Percentiles rank a stretch among this genome's conserved stretches.
Conservation (phyloP, 345 rosid genomes). For the Sonneratia caseolaris region DNA sequence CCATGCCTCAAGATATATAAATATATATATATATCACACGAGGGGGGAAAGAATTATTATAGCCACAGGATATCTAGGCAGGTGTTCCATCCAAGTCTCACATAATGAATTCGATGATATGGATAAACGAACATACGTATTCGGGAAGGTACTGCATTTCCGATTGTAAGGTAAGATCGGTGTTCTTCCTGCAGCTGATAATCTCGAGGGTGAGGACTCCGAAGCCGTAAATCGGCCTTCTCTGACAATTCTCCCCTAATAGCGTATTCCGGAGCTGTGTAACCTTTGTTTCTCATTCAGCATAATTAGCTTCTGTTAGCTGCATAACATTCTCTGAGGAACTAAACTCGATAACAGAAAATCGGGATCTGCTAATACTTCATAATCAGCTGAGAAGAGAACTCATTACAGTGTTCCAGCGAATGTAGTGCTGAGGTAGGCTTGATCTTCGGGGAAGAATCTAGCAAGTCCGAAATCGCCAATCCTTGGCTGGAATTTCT, state of each 20-base stretch:
- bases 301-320: background rate
- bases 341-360: background rate
- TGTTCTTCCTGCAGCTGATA: slow-evolving; percentile 49
- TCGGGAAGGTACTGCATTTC: slow-evolving; percentile 69
- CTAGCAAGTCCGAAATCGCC: slow-evolving; percentile 72
- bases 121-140: slow-evolving; percentile 31
- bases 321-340: background rate
- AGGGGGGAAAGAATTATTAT: background rate
- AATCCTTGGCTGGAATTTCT: slow-evolving; percentile 49
- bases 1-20: slow-evolving; percentile 49
- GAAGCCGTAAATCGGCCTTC: slow-evolving; percentile 62
- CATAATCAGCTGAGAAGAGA: background rate
- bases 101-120: background rate
- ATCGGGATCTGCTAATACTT: background rate
- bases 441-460: slow-evolving; percentile 67
- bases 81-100: background rate
- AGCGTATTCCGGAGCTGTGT: slow-evolving; percentile 68
- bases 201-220: slow-evolving; percentile 66
- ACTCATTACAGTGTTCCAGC: slow-evolving; percentile 56
- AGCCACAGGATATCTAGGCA: background rate
- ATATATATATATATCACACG: no score
- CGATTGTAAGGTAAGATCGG: slow-evolving; percentile 42
- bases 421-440: slow-evolving; percentile 52
- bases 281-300: slow-evolving; percentile 24
- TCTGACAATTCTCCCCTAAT: slow-evolving; percentile 59